Conservation (phyloP, 208 protist species). For the Wallacemonas rigidus region DNA sequence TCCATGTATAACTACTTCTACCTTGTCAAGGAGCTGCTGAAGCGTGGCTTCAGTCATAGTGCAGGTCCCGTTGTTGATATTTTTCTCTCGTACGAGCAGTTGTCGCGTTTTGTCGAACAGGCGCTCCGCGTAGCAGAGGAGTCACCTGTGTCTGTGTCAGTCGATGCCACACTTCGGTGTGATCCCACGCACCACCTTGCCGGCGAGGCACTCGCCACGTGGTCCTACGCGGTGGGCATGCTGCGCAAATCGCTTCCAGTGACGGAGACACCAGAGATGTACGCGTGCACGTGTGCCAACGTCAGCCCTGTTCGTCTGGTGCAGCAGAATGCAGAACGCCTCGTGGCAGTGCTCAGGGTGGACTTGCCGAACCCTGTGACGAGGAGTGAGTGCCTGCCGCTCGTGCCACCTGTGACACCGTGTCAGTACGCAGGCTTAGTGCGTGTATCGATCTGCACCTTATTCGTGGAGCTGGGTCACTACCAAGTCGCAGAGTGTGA, state of each 20-base stretch:
- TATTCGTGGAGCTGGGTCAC: constrained; percentile 59
- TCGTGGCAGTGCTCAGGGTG: constrained; percentile 26
- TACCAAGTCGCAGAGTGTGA: constrained; percentile 49
- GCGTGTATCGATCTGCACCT: constrained; percentile 45
- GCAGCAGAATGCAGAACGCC: constrained; percentile 25
- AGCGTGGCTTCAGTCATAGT: constrained; percentile 69
- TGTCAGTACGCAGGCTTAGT: constrained; percentile 27
- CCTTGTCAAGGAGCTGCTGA: constrained; percentile 68
- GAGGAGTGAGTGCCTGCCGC: constrained; percentile 1
- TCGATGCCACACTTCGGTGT: constrained; percentile 5
- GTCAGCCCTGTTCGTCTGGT: constrained; percentile 44
- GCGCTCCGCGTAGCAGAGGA: constrained; percentile 23
- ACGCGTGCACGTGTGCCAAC: constrained; percentile 31
- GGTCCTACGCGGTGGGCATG: constrained; percentile 43
- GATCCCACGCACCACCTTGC: constrained; percentile 27
- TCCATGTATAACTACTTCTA: constrained; percentile 68
- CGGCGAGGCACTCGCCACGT: constrained; percentile 50
- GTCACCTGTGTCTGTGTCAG: constrained; percentile 34
- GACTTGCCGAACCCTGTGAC: background rate
- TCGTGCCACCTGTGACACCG: background rate
- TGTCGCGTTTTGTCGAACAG: constrained; percentile 30
- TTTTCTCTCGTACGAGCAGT: constrained; percentile 46
- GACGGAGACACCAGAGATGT: constrained; percentile 48
- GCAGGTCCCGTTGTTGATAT: constrained; percentile 70
- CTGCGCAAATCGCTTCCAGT: constrained; percentile 60